Conservation (phyloP, 495 filamentous ascomycete species). For the Oleoguttula mirabilis region DNA sequence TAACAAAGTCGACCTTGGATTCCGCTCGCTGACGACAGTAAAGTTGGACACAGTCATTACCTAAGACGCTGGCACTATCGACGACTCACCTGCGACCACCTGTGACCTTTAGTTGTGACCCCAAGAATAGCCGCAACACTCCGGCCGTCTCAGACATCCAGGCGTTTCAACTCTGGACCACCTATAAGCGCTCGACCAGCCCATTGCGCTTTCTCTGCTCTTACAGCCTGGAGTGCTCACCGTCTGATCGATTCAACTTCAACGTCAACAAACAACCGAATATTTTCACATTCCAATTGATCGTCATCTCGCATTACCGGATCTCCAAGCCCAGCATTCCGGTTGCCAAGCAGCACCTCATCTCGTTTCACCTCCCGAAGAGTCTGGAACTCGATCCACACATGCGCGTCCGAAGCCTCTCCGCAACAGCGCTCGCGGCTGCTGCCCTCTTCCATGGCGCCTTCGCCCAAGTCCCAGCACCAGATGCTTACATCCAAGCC, state of each 20-base stretch:
- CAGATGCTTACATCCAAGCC: too few species aligned
- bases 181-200: too few species aligned
- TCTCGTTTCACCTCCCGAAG: background rate
- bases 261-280: slow-evolving; percentile 8
- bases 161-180: too few species aligned
- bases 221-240: background rate
- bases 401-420: slow-evolving; percentile 10
- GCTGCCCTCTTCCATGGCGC: slow-evolving; percentile 1
- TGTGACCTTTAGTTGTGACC: too few species aligned
- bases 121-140: too few species aligned
- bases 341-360: background rate
- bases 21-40: too few species aligned
- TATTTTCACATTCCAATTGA: slow-evolving; percentile 1
- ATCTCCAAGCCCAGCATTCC: slow-evolving; percentile 1
- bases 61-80: too few species aligned
- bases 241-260: background rate
- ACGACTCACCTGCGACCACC: too few species aligned
- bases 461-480: background rate
- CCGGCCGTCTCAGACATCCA: too few species aligned
- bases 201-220: background rate
- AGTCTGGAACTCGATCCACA: slow-evolving; percentile 1
- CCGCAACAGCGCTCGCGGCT: slow-evolving; percentile 8
- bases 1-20: too few species aligned
- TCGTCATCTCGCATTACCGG: background rate
- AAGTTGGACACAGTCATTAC: too few species aligned